phyloP scores from a whole-genome alignment of 1,284 basidiomycete species.

The Blastosporella zonata region DNA sequence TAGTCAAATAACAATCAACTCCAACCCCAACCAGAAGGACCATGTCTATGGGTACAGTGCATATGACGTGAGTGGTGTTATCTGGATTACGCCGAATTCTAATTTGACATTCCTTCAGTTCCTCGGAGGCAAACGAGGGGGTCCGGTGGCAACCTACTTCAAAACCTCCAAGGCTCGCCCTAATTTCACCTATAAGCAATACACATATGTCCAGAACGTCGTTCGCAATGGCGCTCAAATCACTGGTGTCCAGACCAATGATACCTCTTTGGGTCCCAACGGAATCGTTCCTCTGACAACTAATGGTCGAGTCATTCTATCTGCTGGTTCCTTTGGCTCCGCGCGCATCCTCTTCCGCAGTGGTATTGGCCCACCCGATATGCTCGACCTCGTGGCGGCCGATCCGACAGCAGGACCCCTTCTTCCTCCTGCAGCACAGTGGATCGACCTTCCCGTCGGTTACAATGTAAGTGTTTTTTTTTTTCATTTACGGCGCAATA shows the following conservation, averaged over 20 bases:
- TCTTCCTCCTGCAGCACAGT: conserved; percentile 48
- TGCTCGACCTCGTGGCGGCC: conserved; percentile 48
- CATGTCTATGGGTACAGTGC: conserved; percentile 58
- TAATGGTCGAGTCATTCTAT: conserved; percentile 59
- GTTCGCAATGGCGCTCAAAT: conserved; percentile 56
- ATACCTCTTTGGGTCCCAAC: conserved; percentile 49
- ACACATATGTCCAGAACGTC: conserved; percentile 50
- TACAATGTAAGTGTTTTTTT: conserved; percentile 33
- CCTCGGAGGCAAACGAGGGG: conserved; percentile 54
- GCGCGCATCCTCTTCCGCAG: conserved; percentile 60
- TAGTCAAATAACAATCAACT: conserved; percentile 51
- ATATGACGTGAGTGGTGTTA: conserved; percentile 42
- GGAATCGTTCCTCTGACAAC: conserved; percentile 54
- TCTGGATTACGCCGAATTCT: background rate
- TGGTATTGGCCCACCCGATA: conserved; percentile 61
- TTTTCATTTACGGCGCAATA: background rate
- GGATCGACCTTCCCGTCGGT: conserved; percentile 62
- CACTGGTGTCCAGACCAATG: conserved; percentile 60
- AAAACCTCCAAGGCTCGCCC: conserved; percentile 49
- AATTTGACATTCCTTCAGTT: conserved; percentile 35
- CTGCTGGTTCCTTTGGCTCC: conserved; percentile 55
- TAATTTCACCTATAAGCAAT: conserved; percentile 52
- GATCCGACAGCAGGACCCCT: conserved; percentile 44
- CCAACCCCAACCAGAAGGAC: conserved; percentile 53
- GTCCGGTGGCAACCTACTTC: conserved; percentile 59